Base-by-base conservation (phyloP, 2,329 filamentous ascomycete species). In the Sarocladium brachiariae region DNA sequence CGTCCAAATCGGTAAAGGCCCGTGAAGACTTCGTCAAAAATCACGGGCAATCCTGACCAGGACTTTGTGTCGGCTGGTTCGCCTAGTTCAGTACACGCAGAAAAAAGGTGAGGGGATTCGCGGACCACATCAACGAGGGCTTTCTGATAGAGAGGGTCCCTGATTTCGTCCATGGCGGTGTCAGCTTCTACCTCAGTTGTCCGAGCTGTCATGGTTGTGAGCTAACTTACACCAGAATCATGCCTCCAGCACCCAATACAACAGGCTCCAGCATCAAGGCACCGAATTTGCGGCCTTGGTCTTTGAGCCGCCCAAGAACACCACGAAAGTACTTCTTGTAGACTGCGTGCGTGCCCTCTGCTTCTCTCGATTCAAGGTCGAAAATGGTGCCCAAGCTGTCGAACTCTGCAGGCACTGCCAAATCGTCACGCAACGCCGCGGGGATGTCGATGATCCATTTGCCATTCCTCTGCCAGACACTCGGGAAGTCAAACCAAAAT, bases 21-120 rank as follows among this genome's bases (percentile, higher is more conserved):
- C 0, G 88, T 92, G 66, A 95, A 95, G 31, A 95, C 89, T 63
- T 95, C 89, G 61, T 95, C 89, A 56, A 89, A 89, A 57, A 95
- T 74, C 34, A 95, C 70, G 0, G 89, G 89, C 3, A 95, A 76
- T 2, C 89, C 87, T 1, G 74, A 73, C 89, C 89, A 95, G 25
- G 23, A 16, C n/a, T 58, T 51, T 33, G 53, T 8, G 31, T 50
- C 30, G 1, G 45, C 18, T 27, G 6, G 48, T 21, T n/a, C 10
- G 11, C 31, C 18, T 16, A 18, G 19, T 19, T 2, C 56, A 53
- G 5, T 59, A 52, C 33, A 68, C 65, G 57, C 87, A 85, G 4
- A 86, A 67, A 13, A n/a, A n/a, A n/a, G n/a, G n/a, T 77, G 62
- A 0, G 78, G 68, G 7, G 76, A 79, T 2, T 68, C 63, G 33